A percentile compares a stretch with the other conserved stretches of the same genome.
Evolutionary conservation across 2,329 filamentous ascomycete genomes (phyloP).

Genomic region (Tolypocladium ovalisporum): DNA sequence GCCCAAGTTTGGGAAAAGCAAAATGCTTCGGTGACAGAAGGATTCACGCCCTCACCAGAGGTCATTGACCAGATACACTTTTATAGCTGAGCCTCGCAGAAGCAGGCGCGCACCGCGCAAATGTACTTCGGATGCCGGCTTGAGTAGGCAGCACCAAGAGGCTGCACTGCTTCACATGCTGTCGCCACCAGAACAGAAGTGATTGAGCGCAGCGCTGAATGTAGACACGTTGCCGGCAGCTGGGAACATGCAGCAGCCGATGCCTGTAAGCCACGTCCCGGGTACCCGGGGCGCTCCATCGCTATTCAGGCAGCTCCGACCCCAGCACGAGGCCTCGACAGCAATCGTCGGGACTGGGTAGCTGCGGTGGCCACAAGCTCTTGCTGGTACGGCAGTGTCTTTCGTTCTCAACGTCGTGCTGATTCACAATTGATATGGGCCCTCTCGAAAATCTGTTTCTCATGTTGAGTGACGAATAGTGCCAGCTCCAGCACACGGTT

Average conservation of each 20-base stretch:
- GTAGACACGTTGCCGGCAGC: not conserved
- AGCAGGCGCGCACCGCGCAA: not conserved
- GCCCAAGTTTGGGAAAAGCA: not conserved
- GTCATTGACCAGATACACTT: too few relatives aligned
- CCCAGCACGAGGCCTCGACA: not conserved
- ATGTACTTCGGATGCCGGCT: not conserved
- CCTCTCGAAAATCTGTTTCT: not conserved
- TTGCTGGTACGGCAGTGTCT: not conserved
- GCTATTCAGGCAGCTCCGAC: not conserved
- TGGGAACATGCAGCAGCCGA: not conserved
- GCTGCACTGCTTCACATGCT: not conserved
- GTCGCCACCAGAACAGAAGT: not conserved
- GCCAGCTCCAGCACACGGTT: not conserved
- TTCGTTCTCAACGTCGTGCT: not conserved
- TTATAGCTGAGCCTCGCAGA: not conserved
- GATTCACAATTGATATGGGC: too few relatives aligned
- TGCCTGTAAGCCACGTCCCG: slow-evolving; percentile 2
- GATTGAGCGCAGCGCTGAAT: not conserved
- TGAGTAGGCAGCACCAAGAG: not conserved
- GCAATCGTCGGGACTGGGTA: not conserved
- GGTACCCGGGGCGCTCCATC: not conserved
- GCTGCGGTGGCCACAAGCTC: not conserved
- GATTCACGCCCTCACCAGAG: not conserved
- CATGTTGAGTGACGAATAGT: not conserved
- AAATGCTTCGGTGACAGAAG: not conserved